Conservation (phyloP, 2,329 filamentous ascomycete species). For the Fusarium illudens region DNA sequence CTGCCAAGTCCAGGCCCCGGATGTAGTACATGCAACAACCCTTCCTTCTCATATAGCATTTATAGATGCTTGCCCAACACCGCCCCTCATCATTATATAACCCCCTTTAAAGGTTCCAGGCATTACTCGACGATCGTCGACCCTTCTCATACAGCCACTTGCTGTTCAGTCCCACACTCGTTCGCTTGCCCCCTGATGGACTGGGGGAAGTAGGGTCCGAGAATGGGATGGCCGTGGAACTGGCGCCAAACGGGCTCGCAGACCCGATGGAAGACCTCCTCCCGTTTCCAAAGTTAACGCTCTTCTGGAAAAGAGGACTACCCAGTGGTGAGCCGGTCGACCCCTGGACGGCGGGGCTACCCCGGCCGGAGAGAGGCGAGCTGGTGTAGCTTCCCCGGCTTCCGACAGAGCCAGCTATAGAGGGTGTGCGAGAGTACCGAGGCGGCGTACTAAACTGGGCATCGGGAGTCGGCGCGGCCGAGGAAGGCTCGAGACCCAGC, state of each 20-base stretch:
- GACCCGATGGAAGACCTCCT: constrained; percentile 70
- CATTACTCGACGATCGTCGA: constrained; percentile 61
- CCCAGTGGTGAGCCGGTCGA: constrained; percentile 49
- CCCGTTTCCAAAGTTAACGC: constrained; percentile 61
- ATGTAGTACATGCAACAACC: constrained; percentile 6
- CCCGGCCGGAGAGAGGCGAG: constrained; percentile 66
- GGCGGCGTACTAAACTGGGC: constrained; percentile 82
- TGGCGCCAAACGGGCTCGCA: constrained; percentile 60
- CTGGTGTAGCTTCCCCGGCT: constrained; percentile 65
- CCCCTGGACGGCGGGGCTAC: constrained; percentile 55
- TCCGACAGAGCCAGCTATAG: constrained; percentile 68
- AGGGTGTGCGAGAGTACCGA: constrained; percentile 81
- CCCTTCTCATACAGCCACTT: constrained; percentile 95
- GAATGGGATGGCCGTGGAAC: constrained; percentile 58
- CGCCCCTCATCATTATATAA: constrained; percentile 3
- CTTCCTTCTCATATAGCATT: constrained; percentile 14
- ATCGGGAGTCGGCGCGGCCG: constrained; percentile 70
- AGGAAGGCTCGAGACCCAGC: constrained; percentile 78
- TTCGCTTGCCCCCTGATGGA: constrained; percentile 70
- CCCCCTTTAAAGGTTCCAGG: constrained; percentile 48
- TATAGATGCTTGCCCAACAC: constrained; percentile 7
- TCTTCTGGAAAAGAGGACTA: constrained; percentile 73
- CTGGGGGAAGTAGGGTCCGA: constrained; percentile 74
- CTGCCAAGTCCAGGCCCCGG: constrained; percentile 1
- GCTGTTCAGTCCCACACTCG: constrained; percentile 82